Evolutionary conservation across 495 filamentous ascomycete species (phyloP).

Genomic region (Penicillium nucicola): DNA sequence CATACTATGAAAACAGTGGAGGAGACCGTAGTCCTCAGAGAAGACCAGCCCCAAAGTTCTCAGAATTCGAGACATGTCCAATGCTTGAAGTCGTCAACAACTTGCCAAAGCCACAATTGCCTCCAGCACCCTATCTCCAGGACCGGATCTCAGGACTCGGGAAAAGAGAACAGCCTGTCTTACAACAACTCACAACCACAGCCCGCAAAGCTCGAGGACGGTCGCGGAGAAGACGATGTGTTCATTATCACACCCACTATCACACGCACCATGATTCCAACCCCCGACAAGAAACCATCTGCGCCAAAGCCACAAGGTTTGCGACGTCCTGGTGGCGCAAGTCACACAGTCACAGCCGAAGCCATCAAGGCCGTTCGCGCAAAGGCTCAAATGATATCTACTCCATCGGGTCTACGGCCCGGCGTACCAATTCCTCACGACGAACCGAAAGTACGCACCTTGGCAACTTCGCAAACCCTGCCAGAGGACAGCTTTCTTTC

Average conservation of each 20-base stretch:
- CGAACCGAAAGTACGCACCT: conserved; percentile 24
- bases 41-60: conserved; percentile 35
- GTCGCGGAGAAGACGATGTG: conserved; percentile 36
- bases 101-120: conserved; percentile 30
- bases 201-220: conserved; percentile 16
- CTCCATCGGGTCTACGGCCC: conserved; percentile 32
- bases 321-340: conserved; percentile 24
- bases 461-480: conserved; percentile 17
- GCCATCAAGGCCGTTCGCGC: conserved; percentile 30
- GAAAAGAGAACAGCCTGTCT: conserved; percentile 28
- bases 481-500: conserved; percentile 1
- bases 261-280: conserved; percentile 38
- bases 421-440: conserved; percentile 20
- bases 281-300: conserved; percentile 14
- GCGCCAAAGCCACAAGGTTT: conserved; percentile 19
- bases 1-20: conserved; percentile 11
- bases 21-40: conserved; percentile 21
- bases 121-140: conserved; percentile 17
- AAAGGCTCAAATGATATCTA: conserved; percentile 29
- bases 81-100: conserved; percentile 36
- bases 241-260: conserved; percentile 51
- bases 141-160: conserved; percentile 13
- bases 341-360: conserved; percentile 23
- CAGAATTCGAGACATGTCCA: conserved; percentile 45
- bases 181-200: conserved; percentile 6